Evolutionary conservation across 768 basidiomycete genomes (phyloP).

Genomic region (Basidioascus undulatus): DNA sequence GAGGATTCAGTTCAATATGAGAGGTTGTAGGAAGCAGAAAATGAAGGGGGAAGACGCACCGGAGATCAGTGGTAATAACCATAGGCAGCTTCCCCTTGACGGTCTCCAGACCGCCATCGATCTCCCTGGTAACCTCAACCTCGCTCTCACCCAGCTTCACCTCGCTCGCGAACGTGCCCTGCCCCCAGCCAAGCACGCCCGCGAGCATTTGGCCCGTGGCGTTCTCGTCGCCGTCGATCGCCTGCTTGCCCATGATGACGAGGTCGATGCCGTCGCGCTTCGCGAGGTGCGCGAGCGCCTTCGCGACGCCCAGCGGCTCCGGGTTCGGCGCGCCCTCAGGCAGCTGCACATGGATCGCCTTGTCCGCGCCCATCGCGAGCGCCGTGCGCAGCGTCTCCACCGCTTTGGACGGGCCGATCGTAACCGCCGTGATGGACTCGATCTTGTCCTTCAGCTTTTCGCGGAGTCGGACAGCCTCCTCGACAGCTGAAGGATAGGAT

Average conservation of each 20-base stretch:
- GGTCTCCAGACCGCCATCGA: slow-evolving; percentile 81
- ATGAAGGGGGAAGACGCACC: slow-evolving; percentile 27
- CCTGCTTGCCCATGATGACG: slow-evolving; percentile 91
- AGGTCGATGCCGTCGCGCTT: slow-evolving; percentile 37
- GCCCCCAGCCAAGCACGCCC: slow-evolving; percentile 70
- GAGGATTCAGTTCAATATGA: too few species aligned
- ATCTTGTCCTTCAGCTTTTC: slow-evolving; percentile 53
- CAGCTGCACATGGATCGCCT: slow-evolving; percentile 68
- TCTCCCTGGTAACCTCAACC: slow-evolving; percentile 58
- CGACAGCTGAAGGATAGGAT: slow-evolving; percentile 40
- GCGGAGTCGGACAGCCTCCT: slow-evolving; percentile 88
- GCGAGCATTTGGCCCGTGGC: slow-evolving; percentile 96
- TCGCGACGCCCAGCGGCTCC: slow-evolving; percentile 79
- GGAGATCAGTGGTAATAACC: slow-evolving; percentile 74
- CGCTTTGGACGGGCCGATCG: slow-evolving; percentile 82
- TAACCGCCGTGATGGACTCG: slow-evolving; percentile 68
- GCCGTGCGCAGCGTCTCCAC: slow-evolving; percentile 80
- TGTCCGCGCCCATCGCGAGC: slow-evolving; percentile 92
- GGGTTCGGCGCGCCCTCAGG: slow-evolving; percentile 35
- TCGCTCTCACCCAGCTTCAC: slow-evolving; percentile 32
- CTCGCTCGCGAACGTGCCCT: slow-evolving; percentile 86
- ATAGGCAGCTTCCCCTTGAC: slow-evolving; percentile 54
- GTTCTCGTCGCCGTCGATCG: slow-evolving; percentile 88
- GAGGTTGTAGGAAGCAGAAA: too few species aligned
- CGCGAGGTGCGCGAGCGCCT: slow-evolving; percentile 54